These are phyloP conservation scores for Staphylotrichum tortipilum DNA, from an alignment of 495 filamentous ascomycete genomes.

Conservation along the genomic window DNA sequence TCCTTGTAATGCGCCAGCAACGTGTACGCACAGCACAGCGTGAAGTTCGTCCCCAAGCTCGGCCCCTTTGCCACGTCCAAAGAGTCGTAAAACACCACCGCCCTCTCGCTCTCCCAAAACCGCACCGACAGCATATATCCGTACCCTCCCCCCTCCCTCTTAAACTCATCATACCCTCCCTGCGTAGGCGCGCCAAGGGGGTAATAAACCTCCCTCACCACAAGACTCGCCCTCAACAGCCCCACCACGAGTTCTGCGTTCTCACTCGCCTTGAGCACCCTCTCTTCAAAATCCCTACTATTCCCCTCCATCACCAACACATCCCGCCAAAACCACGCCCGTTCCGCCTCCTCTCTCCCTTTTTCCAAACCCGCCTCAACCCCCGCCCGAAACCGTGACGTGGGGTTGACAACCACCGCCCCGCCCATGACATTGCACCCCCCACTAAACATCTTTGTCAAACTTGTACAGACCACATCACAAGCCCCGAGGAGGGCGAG, in stretches of 20 bases:
- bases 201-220: conserved; percentile 19
- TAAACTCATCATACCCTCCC: conserved; percentile 9
- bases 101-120: conserved; percentile 3
- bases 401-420: not conserved
- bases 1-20: conserved; percentile 21
- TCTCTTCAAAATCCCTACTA: conserved; percentile 10
- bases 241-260: conserved; percentile 10
- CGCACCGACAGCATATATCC: conserved; percentile 20
- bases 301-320: conserved; percentile 17
- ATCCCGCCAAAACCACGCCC: conserved; percentile 16
- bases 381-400: not conserved
- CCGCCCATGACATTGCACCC: conserved; percentile 25
- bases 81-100: conserved; percentile 18
- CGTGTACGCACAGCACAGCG: conserved; percentile 22
- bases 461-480: conserved; percentile 19
- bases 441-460: conserved; percentile 26
- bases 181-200: conserved; percentile 12
- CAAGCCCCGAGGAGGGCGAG: conserved; percentile 9
- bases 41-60: conserved; percentile 25
- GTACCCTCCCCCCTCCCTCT: conserved; percentile 2
- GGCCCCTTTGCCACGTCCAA: conserved; percentile 23
- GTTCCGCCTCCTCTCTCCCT: not conserved
- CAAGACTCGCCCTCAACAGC: not conserved
- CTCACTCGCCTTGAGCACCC: conserved; percentile 4
- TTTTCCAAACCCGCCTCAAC: not conserved